Conservation (phyloP, 352 stramenopile genomes). For the Pythium aquatile region DNA sequence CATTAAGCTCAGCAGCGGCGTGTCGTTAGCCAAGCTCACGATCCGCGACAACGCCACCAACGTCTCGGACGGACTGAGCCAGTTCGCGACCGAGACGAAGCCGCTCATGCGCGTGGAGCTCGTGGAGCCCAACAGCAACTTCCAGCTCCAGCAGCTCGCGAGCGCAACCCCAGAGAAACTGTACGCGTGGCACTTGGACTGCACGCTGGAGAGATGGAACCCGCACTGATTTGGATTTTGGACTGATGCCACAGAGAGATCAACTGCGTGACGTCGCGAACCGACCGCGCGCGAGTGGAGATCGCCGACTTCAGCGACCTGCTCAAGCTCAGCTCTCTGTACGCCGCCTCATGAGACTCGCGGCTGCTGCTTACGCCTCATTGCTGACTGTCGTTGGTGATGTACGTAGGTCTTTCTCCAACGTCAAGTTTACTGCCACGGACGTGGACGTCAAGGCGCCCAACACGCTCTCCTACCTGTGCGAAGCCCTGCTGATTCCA, state of each 20-base stretch:
- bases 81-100: neutral
- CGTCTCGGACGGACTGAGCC: neutral
- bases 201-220: neutral
- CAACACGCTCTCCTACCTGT: conserved; percentile 27
- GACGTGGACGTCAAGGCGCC: conserved; percentile 20
- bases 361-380: neutral
- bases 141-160: neutral
- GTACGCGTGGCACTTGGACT: neutral
- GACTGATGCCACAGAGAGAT: neutral
- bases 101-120: neutral
- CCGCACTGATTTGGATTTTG: neutral
- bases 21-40: neutral
- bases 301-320: neutral
- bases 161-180: neutral
- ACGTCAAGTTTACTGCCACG: conserved; percentile 25
- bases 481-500: conserved; percentile 1
- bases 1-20: neutral
- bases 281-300: neutral
- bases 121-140: neutral
- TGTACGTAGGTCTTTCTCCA: conserved; percentile 24
- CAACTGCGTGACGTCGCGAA: neutral
- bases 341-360: neutral
- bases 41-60: neutral
- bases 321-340: neutral
- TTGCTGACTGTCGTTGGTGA: neutral